These are phyloP conservation scores for Phaeosphaeria sp. DNA, from an alignment of 2,329 filamentous ascomycete genomes.

Conservation along the genomic window DNA sequence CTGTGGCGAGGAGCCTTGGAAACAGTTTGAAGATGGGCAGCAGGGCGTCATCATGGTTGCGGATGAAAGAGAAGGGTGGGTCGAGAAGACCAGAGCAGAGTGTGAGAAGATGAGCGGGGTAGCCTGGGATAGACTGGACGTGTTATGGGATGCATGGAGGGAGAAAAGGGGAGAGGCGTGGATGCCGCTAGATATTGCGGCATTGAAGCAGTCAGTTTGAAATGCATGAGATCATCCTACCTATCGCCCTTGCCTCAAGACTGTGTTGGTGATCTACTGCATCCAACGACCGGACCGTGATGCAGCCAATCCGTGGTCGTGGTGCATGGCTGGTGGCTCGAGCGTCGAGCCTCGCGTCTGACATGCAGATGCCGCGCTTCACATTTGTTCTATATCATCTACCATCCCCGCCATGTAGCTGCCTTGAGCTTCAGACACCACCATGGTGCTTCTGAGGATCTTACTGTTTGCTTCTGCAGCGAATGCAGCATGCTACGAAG, in stretches of 20 bases:
- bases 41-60: conserved; percentile 26
- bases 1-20: conserved; percentile 27
- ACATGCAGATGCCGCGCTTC: neutral
- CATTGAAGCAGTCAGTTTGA: neutral
- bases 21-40: conserved; percentile 15
- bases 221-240: too few relatives aligned
- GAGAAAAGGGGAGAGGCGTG: conserved; percentile 13
- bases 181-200: conserved; percentile 14
- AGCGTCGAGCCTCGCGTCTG: neutral
- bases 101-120: conserved; percentile 20
- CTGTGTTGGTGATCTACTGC: too few relatives aligned
- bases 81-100: conserved; percentile 17
- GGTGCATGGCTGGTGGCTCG: neutral
- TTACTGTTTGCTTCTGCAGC: conserved; percentile 17
- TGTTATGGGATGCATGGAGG: conserved; percentile 19
- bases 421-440: conserved; percentile 8
- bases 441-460: conserved; percentile 16
- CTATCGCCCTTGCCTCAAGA: too few relatives aligned
- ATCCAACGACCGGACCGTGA: too few relatives aligned
- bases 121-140: conserved; percentile 18
- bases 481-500: conserved; percentile 44
- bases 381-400: neutral
- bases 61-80: conserved; percentile 31
- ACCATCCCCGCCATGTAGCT: conserved; percentile 7
- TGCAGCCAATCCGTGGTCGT: neutral